A percentile compares a stretch with the other conserved stretches of the same genome.
phyloP scores from a whole-genome alignment of 352 stramenopile species.

The Phytophthora cajani region DNA sequence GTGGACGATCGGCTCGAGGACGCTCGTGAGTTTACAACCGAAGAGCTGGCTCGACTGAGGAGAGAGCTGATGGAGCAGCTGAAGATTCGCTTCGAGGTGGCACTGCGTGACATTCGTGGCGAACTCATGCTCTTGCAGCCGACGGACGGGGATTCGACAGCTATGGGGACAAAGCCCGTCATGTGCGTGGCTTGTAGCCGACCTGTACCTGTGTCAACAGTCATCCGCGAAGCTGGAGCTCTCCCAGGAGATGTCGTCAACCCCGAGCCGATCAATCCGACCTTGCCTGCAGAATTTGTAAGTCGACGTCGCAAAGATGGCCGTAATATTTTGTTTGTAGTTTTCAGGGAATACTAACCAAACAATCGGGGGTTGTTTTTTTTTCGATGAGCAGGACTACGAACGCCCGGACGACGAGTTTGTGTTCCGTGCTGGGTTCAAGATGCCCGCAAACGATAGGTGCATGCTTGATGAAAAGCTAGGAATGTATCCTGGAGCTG shows the following conservation, averaged over 20 bases:
- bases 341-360: constrained; percentile 7
- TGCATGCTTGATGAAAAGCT: constrained; percentile 25
- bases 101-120: constrained; percentile 64
- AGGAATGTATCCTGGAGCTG: not conserved
- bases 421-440: constrained; percentile 83
- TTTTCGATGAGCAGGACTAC: constrained; percentile 48
- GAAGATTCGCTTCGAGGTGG: constrained; percentile 57
- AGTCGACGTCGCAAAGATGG: constrained; percentile 5
- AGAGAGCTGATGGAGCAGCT: constrained; percentile 77
- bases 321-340: not conserved
- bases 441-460: constrained; percentile 83
- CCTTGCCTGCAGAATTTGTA: constrained; percentile 34
- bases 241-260: constrained; percentile 45
- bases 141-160: constrained; percentile 69
- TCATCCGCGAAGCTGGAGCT: constrained; percentile 61
- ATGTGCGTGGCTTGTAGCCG: constrained; percentile 87
- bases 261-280: constrained; percentile 33
- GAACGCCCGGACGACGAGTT: constrained; percentile 78
- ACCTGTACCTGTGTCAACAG: constrained; percentile 65
- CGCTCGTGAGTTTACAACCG: constrained; percentile 59
- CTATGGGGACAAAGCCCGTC: constrained; percentile 78
- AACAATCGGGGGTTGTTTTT: too few species aligned
- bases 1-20: constrained; percentile 76
- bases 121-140: constrained; percentile 67
- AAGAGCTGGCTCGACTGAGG: constrained; percentile 67